Evolutionary conservation across 202 grass and related monocot species (phyloP), one percentile per base, ranked within the genome.

Genomic region (Zoysia matrella): DNA sequence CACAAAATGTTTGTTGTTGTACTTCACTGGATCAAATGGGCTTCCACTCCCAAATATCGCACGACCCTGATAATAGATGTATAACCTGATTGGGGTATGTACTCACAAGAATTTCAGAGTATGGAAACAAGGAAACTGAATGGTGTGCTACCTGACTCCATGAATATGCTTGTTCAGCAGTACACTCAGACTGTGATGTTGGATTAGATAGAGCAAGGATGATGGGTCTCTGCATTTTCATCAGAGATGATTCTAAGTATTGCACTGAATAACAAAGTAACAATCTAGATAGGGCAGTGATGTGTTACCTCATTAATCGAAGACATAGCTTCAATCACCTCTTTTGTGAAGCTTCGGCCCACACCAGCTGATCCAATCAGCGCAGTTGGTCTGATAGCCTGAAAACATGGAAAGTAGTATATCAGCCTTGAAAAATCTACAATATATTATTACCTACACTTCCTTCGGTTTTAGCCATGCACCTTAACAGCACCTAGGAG

Each of bases 31-130:
- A 77, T 95, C 95, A 88, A 98, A 98, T 48, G 92, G 92, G 78
- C 95, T 98, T 67, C 92, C 90, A 85, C 95, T 98, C 12, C 92
- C 95, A 81, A 98, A 98, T 88, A 98, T 88, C 41, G 83, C 95
- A 67, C 85, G 87, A 0, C 92, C 92, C 90, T 95, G 52, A 13
- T 65, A 46, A 49, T 72, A 66, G 47, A 51, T 48, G 48, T 41
- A 64, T 47, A 46, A 45, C 77, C 8, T 73, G 14, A 76, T 72
- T 47, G 7, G 75, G 3, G 15, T 74, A 67, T 57, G 8, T 69
- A 13, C 30, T 66, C 36, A 15, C 39, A 71, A 56, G 47, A 58
- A 78, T 12, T 65, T 51, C 1, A 42, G 42, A n/a, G 41, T 22
- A 46, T 69, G 2, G 43, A 36, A 42, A 79, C 51, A 62, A 5